phyloP scores from a whole-genome alignment of 2,329 filamentous ascomycete genomes.

The Fusarium sacchari region DNA sequence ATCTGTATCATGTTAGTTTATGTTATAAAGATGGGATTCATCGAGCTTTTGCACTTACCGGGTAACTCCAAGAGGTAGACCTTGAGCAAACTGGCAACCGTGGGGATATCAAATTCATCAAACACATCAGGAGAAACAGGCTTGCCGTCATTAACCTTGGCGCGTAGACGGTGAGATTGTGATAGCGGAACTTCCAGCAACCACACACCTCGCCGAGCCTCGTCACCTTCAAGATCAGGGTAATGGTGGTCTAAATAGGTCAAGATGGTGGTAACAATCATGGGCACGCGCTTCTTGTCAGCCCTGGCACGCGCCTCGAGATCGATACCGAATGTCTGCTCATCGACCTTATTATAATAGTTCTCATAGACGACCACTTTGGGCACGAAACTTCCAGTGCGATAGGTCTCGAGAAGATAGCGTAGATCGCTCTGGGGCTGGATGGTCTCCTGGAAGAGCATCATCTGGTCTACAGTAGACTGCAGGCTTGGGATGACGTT shows the following conservation, averaged over 20 bases:
- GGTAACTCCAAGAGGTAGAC: slow-evolving; percentile 95
- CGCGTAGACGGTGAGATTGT: slow-evolving; percentile 85
- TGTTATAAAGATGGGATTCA: not conserved
- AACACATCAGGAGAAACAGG: slow-evolving; percentile 79
- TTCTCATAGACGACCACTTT: slow-evolving; percentile 96
- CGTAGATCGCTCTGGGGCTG: slow-evolving; percentile 89
- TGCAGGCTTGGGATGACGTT: slow-evolving; percentile 97
- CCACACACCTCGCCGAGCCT: slow-evolving; percentile 92
- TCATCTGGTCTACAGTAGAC: slow-evolving; percentile 97
- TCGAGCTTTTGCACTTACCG: slow-evolving; percentile 64
- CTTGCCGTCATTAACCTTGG: slow-evolving; percentile 88
- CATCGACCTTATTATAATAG: slow-evolving; percentile 98
- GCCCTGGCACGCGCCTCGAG: slow-evolving; percentile 93
- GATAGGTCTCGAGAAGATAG: slow-evolving; percentile 96
- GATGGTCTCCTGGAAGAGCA: slow-evolving; percentile 99
- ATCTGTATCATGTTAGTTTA: slow-evolving; percentile 64
- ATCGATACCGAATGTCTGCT: slow-evolving; percentile 97
- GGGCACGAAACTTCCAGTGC: slow-evolving; percentile 91
- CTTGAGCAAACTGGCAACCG: slow-evolving; percentile 91
- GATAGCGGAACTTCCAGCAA: slow-evolving; percentile 88
- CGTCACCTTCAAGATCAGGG: slow-evolving; percentile 95
- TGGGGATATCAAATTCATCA: slow-evolving; percentile 90
- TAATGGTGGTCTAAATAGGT: slow-evolving; percentile 98
- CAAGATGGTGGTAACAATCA: slow-evolving; percentile 90
- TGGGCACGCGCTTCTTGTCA: slow-evolving; percentile 93